A percentile compares a stretch with the other conserved stretches of the same genome.
Evolutionary conservation across 495 filamentous ascomycete species (phyloP).

Genomic region (Achaetomiella virescens): DNA sequence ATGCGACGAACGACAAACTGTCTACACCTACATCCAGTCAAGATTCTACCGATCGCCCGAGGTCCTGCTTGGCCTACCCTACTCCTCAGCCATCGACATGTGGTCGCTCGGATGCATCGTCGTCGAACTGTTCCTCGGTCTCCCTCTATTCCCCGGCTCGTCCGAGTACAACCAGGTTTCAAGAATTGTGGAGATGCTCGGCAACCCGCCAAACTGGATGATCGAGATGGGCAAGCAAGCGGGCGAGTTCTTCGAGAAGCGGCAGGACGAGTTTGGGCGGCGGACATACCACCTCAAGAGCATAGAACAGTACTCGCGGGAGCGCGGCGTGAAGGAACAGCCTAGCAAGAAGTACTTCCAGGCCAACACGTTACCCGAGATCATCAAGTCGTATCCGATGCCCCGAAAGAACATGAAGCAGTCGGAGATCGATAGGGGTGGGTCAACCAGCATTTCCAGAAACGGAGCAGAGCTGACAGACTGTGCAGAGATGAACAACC

Average conservation of each 20-base stretch:
- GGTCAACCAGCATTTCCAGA: conserved; percentile 17
- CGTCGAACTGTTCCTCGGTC: conserved; percentile 91
- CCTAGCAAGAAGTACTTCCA: conserved; percentile 99
- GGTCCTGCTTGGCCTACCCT: conserved; percentile 87
- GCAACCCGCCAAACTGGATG: conserved; percentile 97
- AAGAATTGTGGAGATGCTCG: conserved; percentile 97
- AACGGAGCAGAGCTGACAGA: conserved; percentile 2
- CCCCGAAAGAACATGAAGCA: conserved; percentile 99
- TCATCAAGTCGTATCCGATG: conserved; percentile 96
- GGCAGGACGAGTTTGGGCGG: conserved; percentile 80
- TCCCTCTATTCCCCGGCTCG: conserved; percentile 94
- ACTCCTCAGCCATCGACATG: conserved; percentile 99
- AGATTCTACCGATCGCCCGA: conserved; percentile 97
- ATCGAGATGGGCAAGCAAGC: conserved; percentile 98
- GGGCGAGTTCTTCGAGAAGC: conserved; percentile 95
- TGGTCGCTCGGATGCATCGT: conserved; percentile 99
- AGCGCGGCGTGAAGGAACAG: conserved; percentile 94
- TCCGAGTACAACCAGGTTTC: conserved; percentile 99
- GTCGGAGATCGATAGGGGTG: conserved; percentile 92
- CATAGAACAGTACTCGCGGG: conserved; percentile 94
- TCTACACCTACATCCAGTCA: conserved; percentile 99
- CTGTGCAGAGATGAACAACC: conserved; percentile 86
- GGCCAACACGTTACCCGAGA: conserved; percentile 87
- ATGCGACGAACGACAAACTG: conserved; percentile 96
- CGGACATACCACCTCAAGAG: conserved; percentile 88